Evolutionary conservation across 495 filamentous ascomycete species (phyloP).

Genomic region (Thozetella sp.): DNA sequence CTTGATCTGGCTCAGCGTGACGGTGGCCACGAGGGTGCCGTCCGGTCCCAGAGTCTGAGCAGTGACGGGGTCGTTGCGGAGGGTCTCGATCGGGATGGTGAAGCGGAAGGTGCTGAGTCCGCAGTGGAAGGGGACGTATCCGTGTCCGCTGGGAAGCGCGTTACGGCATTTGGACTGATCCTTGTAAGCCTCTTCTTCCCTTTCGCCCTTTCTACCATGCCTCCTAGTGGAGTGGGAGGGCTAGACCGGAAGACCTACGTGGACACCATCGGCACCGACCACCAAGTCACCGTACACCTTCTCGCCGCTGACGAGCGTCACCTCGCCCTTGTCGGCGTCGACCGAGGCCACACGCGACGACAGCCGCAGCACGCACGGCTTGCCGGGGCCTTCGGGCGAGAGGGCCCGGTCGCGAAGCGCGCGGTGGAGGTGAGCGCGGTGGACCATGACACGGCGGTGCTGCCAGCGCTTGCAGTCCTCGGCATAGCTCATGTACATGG

Average conservation of each 20-base stretch:
- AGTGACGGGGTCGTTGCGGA: constrained; percentile 4
- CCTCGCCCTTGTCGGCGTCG: not conserved
- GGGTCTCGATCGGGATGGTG: not conserved
- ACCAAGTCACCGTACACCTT: too few relatives aligned
- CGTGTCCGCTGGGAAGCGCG: not conserved
- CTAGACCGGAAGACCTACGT: too few relatives aligned
- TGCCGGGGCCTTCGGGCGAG: not conserved
- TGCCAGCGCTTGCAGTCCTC: constrained; percentile 2
- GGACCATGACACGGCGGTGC: constrained; percentile 5
- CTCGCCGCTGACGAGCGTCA: too few relatives aligned
- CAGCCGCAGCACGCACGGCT: not conserved
- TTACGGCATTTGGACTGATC: constrained; percentile 4
- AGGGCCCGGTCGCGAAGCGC: not conserved
- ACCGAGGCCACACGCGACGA: not conserved
- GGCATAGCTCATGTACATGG: not conserved
- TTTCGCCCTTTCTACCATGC: too few relatives aligned
- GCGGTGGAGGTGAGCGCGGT: not conserved
- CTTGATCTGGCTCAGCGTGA: not conserved
- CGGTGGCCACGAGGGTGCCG: not conserved
- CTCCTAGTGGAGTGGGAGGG: too few relatives aligned
- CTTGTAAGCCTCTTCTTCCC: too few relatives aligned
- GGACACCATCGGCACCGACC: too few relatives aligned
- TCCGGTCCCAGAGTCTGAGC: not conserved
- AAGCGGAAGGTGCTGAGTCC: constrained; percentile 5
- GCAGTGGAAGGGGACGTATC: constrained; percentile 1